These are phyloP conservation scores for Diaporthe ampelina DNA, from an alignment of 2,329 filamentous ascomycete genomes.

Conservation along the genomic window DNA sequence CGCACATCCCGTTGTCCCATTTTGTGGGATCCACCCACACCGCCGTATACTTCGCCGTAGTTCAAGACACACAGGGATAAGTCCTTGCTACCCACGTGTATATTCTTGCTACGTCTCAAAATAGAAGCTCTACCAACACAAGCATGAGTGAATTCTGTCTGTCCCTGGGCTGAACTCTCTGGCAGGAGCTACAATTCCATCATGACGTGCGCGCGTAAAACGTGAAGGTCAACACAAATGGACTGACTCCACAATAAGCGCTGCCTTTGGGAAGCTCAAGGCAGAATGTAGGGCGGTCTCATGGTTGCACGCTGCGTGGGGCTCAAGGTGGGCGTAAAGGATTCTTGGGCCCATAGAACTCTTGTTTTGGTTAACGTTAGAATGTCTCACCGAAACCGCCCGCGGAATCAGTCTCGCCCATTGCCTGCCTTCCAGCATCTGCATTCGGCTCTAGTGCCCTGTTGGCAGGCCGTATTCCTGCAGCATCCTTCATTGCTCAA, in stretches of 20 bases:
- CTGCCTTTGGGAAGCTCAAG: background rate
- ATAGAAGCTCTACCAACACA: background rate
- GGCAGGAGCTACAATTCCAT: background rate
- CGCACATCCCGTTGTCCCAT: conserved; percentile 20
- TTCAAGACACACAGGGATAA: background rate
- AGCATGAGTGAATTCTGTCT: background rate
- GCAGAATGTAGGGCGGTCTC: background rate
- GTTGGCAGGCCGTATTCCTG: background rate
- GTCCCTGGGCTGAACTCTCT: background rate
- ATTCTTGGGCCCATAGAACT: background rate
- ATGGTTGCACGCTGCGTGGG: background rate
- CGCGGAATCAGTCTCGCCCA: background rate
- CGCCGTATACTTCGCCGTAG: background rate
- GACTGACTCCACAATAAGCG: conserved; percentile 1
- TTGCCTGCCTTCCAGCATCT: background rate
- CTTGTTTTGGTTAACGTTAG: background rate
- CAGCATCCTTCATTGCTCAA: background rate
- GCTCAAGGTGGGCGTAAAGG: background rate
- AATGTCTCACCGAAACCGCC: background rate
- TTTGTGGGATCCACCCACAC: conserved; percentile 19
- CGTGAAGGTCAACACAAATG: too few species aligned
- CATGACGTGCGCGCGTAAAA: background rate
- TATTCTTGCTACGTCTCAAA: conserved; percentile 11
- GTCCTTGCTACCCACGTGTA: conserved; percentile 10
- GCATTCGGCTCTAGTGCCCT: background rate